Evolutionary conservation across 768 basidiomycete species (phyloP).

Genomic region (Pleurotus tuoliensis): DNA sequence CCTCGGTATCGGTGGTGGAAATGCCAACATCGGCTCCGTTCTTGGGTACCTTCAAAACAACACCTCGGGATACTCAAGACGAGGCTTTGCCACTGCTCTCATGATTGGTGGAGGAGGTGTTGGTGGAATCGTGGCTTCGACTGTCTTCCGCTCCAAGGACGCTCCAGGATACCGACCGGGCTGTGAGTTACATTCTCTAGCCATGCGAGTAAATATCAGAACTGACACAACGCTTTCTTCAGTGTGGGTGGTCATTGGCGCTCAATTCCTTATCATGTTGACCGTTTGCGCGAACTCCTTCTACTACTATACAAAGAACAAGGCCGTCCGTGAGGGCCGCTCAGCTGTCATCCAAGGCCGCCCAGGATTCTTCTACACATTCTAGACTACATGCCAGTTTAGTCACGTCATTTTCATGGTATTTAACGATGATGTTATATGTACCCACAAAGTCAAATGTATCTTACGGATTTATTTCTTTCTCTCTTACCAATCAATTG

Average conservation of each 20-base stretch:
- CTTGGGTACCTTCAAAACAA: conserved; percentile 21
- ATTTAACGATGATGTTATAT: not conserved
- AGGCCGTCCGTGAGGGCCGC: conserved; percentile 27
- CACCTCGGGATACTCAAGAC: conserved; percentile 31
- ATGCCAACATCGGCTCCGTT: not conserved
- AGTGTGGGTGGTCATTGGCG: conserved; percentile 35
- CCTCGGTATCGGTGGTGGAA: conserved; percentile 20
- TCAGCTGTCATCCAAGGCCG: conserved; percentile 29
- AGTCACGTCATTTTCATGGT: not conserved
- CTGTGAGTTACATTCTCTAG: not conserved
- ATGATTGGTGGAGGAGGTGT: conserved; percentile 33
- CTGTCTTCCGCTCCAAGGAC: conserved; percentile 31
- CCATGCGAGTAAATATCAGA: not conserved
- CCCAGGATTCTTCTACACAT: conserved; percentile 34
- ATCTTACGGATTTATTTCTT: not conserved
- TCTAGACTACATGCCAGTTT: not conserved
- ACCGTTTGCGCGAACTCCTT: conserved; percentile 23
- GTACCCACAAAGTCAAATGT: conserved; percentile 4
- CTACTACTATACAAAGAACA: conserved; percentile 26
- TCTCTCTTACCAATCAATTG: not conserved
- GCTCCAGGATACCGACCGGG: conserved; percentile 22
- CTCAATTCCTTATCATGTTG: conserved; percentile 28
- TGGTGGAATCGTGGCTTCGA: conserved; percentile 35
- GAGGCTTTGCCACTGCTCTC: conserved; percentile 33
- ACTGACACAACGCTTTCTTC: not conserved